Base-by-base conservation (phyloP, 495 filamentous ascomycete species). In the Hypoxylon cercidicola region DNA sequence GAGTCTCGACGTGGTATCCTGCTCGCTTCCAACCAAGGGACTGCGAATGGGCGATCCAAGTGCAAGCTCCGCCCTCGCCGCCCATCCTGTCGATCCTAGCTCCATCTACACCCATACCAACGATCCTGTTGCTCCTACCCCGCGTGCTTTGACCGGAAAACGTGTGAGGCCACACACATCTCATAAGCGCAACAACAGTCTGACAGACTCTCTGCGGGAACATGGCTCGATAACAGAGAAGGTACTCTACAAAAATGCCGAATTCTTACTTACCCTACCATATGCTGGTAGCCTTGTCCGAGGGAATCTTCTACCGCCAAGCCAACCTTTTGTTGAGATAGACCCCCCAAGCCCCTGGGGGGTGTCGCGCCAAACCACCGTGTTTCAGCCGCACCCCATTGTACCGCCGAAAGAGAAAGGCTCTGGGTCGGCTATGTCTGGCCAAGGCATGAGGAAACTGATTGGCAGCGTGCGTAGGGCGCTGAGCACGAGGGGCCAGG, bases 171-270 rank as follows among this genome's bases (percentile, higher is more conserved):
- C 79, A 8, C 73, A 78, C 18, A 72, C 71, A 7, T 70, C 76
- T 3, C 82, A 86, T 67, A 81, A 79, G 66, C 77, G 84, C 13
- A 85, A 82, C 60, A 79, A 75, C 39, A 85, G 84, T 66, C 74
- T 97, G 60, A 92, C 90, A 1, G 95, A 99, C 72, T 96, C 95
- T 3, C 80, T 94, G 55, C 84, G 93, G 70, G 93, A 97, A 9
- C 89, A 90, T 3, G 65, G 84, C 73, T 66, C 78, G 66, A 51
- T 78, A 62, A 73, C 78, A 0, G 79, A 87, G 75, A 78, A 74
- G 60, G 75, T 75, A 51, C 49, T 82, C 23, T 76, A 75, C 69
- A 81, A 82, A 69, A 83, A 79, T 44, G 77, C 79, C 15, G 84
- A 89, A 60, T 75, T 89, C 52, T 74, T 88, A 20, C 71, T 90